Evolutionary conservation across 345 rosid species (phyloP).

Genomic region (Populus alba): DNA sequence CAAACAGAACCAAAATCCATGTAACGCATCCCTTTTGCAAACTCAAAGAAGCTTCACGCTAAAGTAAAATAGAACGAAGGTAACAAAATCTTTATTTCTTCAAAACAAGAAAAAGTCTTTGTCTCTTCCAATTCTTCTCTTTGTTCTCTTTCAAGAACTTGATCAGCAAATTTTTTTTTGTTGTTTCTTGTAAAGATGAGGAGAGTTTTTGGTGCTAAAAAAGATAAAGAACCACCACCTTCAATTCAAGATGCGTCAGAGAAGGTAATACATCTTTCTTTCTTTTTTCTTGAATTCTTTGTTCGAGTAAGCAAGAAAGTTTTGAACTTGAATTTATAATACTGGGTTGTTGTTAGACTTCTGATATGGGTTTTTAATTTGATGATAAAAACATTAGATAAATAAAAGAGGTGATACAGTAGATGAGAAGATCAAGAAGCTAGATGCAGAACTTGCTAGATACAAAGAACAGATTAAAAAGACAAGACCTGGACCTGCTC

Average conservation of each 20-base stretch:
- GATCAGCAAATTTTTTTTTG: background rate
- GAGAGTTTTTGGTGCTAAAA: slow-evolving; percentile 86
- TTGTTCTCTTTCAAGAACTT: background rate
- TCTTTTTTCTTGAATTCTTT: background rate
- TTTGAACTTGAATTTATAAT: background rate
- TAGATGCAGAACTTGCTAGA: slow-evolving; percentile 67
- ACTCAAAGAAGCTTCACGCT: background rate
- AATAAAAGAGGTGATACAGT: slow-evolving; percentile 86
- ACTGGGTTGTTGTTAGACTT: background rate
- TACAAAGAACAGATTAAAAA: slow-evolving; percentile 84
- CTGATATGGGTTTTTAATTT: background rate
- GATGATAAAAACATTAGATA: slow-evolving; percentile 38
- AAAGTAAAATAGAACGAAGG: background rate
- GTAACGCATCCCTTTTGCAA: background rate
- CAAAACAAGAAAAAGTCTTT: background rate
- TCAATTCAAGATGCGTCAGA: slow-evolving; percentile 80
- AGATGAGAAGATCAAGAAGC: slow-evolving; percentile 79
- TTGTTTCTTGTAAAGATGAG: slow-evolving; percentile 43
- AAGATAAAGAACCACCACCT: slow-evolving; percentile 92
- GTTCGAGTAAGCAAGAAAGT: background rate
- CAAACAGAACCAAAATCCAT: background rate
- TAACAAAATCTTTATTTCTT: background rate
- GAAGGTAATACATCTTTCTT: slow-evolving; percentile 40
- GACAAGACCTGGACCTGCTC: slow-evolving; percentile 92
- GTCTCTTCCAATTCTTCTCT: background rate